Percentiles rank a stretch among this genome's conserved stretches.
Evolutionary conservation across 805 yeast species (phyloP).

Genomic region (Priceomyces castillae): DNA sequence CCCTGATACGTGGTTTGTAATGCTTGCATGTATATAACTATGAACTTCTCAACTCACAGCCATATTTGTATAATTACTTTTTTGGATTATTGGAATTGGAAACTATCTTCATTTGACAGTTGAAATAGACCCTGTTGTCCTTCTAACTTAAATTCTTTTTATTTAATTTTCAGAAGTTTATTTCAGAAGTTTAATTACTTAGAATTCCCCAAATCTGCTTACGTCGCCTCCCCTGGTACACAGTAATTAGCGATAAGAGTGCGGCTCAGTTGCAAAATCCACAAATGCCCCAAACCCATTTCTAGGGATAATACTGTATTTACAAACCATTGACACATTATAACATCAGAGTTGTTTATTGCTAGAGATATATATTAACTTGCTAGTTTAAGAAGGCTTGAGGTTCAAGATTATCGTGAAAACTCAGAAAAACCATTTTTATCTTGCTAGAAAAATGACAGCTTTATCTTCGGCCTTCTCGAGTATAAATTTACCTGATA

Average conservation of each 20-base stretch:
- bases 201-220: no score
- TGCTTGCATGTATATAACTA: no score
- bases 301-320: background rate
- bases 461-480: constrained; percentile 1
- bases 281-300: background rate
- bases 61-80: no score
- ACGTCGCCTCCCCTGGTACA: no score
- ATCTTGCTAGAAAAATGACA: constrained; percentile 1
- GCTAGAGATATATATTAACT: background rate
- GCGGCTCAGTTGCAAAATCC: constrained; percentile 5
- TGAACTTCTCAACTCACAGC: no score
- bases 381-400: background rate
- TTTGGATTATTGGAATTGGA: no score
- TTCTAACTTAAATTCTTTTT: no score
- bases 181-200: no score
- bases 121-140: no score
- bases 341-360: background rate
- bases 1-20: no score
- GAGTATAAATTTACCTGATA: background rate
- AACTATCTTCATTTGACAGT: no score
- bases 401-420: background rate
- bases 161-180: no score
- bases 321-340: background rate
- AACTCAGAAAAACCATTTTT: background rate
- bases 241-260: background rate